Base-by-base conservation (phyloP, 1,284 basidiomycete genomes). In the Wolfiporia cocos region DNA sequence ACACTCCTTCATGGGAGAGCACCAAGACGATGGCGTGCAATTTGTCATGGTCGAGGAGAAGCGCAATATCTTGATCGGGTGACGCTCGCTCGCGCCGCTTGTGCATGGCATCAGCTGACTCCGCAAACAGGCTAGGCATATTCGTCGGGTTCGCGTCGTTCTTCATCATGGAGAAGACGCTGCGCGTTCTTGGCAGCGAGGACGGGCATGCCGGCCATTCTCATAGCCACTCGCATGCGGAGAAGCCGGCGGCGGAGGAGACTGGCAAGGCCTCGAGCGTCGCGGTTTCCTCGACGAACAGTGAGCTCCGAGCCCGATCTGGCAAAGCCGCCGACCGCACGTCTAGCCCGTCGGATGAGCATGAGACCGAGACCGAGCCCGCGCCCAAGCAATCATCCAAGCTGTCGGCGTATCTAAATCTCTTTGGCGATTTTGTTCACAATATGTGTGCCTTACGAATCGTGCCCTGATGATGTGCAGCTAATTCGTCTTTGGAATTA, bases 371-470 rank as follows among this genome's bases (percentile, higher is more conserved):
- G 34, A 53, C 64, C 39, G 57, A 58, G 21, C 62, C 64, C 37
- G 54, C 65, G 41, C 58, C 57, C 20, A 63, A 64, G 39, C 73
- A 73, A 22, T 76, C 83, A 15, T 86, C 89, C 33, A 88, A 86
- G 60, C 66, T 92, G 39, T 91, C 88, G 5, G 91, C 90, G 4
- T 93, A 92, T 62, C 73, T 93, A 35, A 93, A 93, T 65, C 70
- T 93, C 41, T 92, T 92, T 59, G 89, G 89, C 30, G 90, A 92
- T 59, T 92, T 92, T 61, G 88, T 87, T 24, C 86, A 89, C 55
- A 89, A 89, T 57, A 88, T 89, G 85, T 86, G 55, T 15, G 20
- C 18, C 28, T 34, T 35, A 36, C 39, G 23, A 37, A 14, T 46
- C 43, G 44, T 29, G 50, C 19, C 5, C 5, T 36, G 48, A 49